Conservation (phyloP, 345 rosid genomes). For the Kandelia obovata region DNA sequence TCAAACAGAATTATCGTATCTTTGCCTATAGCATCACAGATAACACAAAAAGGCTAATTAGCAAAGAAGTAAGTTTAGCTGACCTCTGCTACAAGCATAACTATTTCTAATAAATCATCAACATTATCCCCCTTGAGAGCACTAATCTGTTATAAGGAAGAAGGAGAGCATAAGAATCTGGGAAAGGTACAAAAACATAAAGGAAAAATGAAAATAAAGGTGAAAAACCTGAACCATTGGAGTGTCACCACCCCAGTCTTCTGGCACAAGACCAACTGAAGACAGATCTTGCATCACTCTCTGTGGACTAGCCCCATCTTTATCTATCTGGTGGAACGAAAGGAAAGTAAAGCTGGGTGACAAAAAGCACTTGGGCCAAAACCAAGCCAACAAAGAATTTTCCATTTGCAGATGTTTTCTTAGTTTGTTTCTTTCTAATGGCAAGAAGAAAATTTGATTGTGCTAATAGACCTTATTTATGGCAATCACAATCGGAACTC, state of each 20-base stretch:
- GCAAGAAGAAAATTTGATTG: constrained; percentile 10
- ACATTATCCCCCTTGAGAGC: constrained; percentile 86
- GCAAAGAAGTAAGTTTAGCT: constrained; percentile 20
- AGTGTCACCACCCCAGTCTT: constrained; percentile 96
- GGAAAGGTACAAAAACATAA: constrained; percentile 17
- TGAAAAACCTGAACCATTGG: constrained; percentile 89
- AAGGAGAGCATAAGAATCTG: constrained; percentile 24
- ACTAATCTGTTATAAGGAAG: constrained; percentile 66
- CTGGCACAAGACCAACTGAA: constrained; percentile 92
- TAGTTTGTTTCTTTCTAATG: neutral
- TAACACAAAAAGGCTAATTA: neutral
- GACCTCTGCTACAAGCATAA: constrained; percentile 99
- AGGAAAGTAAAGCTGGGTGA: constrained; percentile 13
- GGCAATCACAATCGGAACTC: constrained; percentile 85
- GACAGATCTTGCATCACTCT: constrained; percentile 98
- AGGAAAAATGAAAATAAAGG: constrained; percentile 22
- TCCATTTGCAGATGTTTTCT: constrained; percentile 12
- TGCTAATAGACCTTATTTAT: constrained; percentile 66
- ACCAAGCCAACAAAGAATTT: constrained; percentile 20
- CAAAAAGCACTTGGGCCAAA: constrained; percentile 10
- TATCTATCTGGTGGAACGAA: constrained; percentile 66
- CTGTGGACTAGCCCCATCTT: constrained; percentile 94
- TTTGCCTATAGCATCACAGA: constrained; percentile 7
- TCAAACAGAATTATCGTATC: neutral
- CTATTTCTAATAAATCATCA: constrained; percentile 84